Evolutionary conservation across 768 basidiomycete genomes (phyloP).

Genomic region (Leccinellum rugosiceps): DNA sequence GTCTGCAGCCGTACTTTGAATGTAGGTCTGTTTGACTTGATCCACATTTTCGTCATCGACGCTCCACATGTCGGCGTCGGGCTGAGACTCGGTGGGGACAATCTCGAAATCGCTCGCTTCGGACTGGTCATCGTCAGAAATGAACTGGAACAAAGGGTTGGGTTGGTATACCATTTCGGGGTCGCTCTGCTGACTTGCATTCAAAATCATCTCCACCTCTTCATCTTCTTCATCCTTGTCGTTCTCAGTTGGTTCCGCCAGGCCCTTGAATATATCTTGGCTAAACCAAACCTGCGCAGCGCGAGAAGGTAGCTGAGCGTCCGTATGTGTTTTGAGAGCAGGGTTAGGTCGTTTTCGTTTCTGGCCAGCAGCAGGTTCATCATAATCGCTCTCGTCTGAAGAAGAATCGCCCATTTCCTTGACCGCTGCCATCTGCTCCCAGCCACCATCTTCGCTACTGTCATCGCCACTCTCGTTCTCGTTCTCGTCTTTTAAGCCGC

Average conservation of each 20-base stretch:
- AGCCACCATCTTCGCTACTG: slow-evolving; percentile 54
- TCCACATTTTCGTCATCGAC: slow-evolving; percentile 76
- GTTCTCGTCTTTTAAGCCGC: slow-evolving; percentile 58
- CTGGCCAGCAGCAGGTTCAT: slow-evolving; percentile 27
- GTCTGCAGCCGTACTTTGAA: slow-evolving; percentile 52
- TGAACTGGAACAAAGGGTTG: neutral
- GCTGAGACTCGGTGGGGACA: slow-evolving; percentile 57
- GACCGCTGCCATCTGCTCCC: slow-evolving; percentile 58
- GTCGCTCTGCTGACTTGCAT: slow-evolving; percentile 32
- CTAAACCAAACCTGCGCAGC: slow-evolving; percentile 92
- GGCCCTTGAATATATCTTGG: slow-evolving; percentile 78
- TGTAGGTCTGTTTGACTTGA: slow-evolving; percentile 57
- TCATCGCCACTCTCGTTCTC: slow-evolving; percentile 38
- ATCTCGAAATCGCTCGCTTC: slow-evolving; percentile 62
- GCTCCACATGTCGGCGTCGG: slow-evolving; percentile 74
- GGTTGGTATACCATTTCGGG: slow-evolving; percentile 26
- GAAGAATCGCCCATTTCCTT: slow-evolving; percentile 51
- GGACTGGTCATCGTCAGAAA: slow-evolving; percentile 19
- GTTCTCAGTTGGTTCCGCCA: slow-evolving; percentile 35
- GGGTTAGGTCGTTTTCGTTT: slow-evolving; percentile 43
- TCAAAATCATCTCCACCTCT: slow-evolving; percentile 25
- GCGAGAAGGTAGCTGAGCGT: slow-evolving; percentile 41
- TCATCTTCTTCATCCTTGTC: slow-evolving; percentile 16
- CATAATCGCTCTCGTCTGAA: slow-evolving; percentile 51
- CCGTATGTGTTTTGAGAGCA: slow-evolving; percentile 35